Evolutionary conservation across 768 basidiomycete genomes (phyloP).

Genomic region (Auriscalpium orientale): DNA sequence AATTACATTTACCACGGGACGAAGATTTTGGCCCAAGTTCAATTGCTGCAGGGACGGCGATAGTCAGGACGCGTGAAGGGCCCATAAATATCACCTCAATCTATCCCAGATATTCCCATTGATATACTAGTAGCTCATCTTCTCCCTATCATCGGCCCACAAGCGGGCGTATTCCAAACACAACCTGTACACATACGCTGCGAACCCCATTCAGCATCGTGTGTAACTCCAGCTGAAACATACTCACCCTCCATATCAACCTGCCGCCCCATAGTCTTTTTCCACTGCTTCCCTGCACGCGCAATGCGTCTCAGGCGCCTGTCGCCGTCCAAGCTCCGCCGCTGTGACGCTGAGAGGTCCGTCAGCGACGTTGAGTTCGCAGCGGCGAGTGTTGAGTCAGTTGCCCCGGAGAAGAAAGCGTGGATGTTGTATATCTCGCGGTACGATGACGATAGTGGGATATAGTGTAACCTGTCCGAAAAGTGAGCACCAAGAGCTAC

Average conservation of each 20-base stretch:
- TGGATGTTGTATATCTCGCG: slow-evolving; percentile 90
- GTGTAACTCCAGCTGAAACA: slow-evolving; percentile 16
- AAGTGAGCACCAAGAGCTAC: not conserved
- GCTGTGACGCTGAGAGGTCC: slow-evolving; percentile 25
- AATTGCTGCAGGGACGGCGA: too few species aligned
- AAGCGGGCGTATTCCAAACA: slow-evolving; percentile 86
- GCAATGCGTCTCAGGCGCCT: slow-evolving; percentile 73
- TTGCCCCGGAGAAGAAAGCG: slow-evolving; percentile 86
- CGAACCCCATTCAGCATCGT: slow-evolving; percentile 9
- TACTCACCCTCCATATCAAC: slow-evolving; percentile 84
- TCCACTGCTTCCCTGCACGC: slow-evolving; percentile 90
- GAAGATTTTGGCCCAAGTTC: too few species aligned
- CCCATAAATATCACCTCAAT: too few species aligned
- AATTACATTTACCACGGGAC: too few species aligned
- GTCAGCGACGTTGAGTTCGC: slow-evolving; percentile 41
- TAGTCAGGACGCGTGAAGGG: too few species aligned
- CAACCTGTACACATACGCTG: slow-evolving; percentile 82
- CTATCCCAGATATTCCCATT: too few species aligned
- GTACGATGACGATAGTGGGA: slow-evolving; percentile 83
- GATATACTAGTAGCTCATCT: slow-evolving; percentile 37
- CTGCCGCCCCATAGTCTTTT: slow-evolving; percentile 69
- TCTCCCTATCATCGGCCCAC: slow-evolving; percentile 76
- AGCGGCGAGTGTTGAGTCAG: slow-evolving; percentile 46
- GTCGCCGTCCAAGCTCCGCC: slow-evolving; percentile 53
- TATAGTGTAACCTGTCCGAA: slow-evolving; percentile 77